Percentiles rank a stretch among this genome's conserved stretches.
These are phyloP conservation scores for Suillus subluteus DNA, from an alignment of 768 basidiomycete species.

Conservation along the genomic window DNA sequence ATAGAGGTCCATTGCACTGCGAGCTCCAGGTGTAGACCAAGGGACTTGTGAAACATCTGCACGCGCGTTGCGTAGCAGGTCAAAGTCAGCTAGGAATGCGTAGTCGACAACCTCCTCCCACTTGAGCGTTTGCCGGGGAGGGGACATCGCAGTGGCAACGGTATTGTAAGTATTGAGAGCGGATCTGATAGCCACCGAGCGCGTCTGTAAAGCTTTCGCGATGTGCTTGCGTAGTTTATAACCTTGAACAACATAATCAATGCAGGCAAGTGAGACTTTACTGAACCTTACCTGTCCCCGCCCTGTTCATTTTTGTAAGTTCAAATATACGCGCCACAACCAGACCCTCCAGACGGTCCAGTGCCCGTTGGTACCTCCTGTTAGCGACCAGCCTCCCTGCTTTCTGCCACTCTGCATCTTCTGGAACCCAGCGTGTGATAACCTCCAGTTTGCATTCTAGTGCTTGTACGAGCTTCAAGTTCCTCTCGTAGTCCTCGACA, in stretches of 20 bases:
- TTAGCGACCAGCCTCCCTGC: slow-evolving; percentile 4
- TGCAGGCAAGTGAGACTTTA: neutral
- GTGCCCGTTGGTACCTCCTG: slow-evolving; percentile 14
- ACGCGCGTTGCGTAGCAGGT: slow-evolving; percentile 17
- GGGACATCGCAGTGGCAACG: neutral
- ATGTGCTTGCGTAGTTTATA: slow-evolving; percentile 15
- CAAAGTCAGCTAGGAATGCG: slow-evolving; percentile 18
- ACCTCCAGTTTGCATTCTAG: slow-evolving; percentile 24
- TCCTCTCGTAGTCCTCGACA: slow-evolving; percentile 14
- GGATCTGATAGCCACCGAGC: slow-evolving; percentile 17
- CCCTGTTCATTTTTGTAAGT: slow-evolving; percentile 25
- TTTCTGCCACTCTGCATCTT: slow-evolving; percentile 17
- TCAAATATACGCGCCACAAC: slow-evolving; percentile 23
- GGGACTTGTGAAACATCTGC: slow-evolving; percentile 19
- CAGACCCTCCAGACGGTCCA: slow-evolving; percentile 21
- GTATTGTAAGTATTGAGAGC: slow-evolving; percentile 11
- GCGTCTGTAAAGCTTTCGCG: slow-evolving; percentile 5
- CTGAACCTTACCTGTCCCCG: slow-evolving; percentile 18
- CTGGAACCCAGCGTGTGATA: slow-evolving; percentile 14
- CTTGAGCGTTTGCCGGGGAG: slow-evolving; percentile 12
- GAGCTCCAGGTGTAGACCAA: slow-evolving; percentile 21
- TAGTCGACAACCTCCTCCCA: slow-evolving; percentile 29
- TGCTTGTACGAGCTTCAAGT: slow-evolving; percentile 17
- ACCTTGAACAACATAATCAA: neutral
- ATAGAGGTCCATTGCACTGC: slow-evolving; percentile 21